Percentiles rank a stretch among this genome's conserved stretches.
Evolutionary conservation across 257 asterid species (phyloP).

Genomic region (Fraxinus pennsylvanica): DNA sequence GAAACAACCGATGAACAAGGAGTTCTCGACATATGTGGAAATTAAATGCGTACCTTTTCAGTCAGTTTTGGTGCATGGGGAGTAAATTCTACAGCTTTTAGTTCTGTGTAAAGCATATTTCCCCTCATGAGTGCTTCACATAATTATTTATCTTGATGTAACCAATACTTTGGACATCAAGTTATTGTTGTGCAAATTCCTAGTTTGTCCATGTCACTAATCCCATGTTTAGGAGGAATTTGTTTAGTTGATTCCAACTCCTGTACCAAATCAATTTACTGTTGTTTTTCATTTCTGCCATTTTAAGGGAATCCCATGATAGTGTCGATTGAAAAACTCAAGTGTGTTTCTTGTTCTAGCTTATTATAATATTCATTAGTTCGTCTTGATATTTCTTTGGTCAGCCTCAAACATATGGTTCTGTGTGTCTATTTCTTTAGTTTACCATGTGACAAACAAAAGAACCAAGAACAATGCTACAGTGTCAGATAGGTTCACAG

Average conservation of each 20-base stretch:
- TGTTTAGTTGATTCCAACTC: constrained; percentile 5
- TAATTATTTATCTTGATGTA: constrained; percentile 24
- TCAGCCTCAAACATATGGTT: no score
- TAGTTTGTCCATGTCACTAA: constrained; percentile 34
- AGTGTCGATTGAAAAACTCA: no score
- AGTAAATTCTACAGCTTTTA: constrained; percentile 22
- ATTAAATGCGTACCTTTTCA: constrained; percentile 63
- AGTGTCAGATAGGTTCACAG: no score
- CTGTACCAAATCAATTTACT: constrained; percentile 12
- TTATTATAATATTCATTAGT: no score
- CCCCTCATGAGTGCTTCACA: neutral
- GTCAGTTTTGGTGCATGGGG: constrained; percentile 63
- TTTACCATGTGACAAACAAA: no score
- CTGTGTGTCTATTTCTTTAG: no score
- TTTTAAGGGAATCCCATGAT: neutral
- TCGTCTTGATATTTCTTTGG: no score
- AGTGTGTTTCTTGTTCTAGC: no score
- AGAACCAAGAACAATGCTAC: no score
- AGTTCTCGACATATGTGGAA: constrained; percentile 70
- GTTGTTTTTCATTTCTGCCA: neutral
- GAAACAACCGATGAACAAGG: constrained; percentile 79
- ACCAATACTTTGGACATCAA: constrained; percentile 12
- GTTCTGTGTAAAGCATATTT: constrained; percentile 12
- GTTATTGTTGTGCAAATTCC: constrained; percentile 35
- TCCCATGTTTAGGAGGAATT: constrained; percentile 23